These are phyloP conservation scores for Aquilaria malaccensis DNA, from an alignment of 345 rosid genomes.

Conservation along the genomic window DNA sequence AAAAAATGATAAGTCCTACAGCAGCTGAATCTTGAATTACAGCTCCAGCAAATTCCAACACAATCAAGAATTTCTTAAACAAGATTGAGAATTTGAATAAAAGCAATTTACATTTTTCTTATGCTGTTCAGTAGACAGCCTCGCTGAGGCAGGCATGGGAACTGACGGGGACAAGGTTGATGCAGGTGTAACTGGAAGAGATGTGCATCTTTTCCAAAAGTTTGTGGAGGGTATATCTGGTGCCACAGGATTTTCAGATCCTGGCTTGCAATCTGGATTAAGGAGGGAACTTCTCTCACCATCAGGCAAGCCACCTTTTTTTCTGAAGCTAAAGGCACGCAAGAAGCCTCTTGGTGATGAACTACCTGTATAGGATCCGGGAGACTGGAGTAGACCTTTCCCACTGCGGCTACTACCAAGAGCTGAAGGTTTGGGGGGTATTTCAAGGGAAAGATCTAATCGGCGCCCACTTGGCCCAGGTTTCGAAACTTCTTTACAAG, in stretches of 20 bases:
- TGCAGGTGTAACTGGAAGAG: constrained; percentile 71
- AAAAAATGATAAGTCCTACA: too few species aligned
- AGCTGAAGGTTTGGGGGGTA: constrained; percentile 55
- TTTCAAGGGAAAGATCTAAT: constrained; percentile 71
- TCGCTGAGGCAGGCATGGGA: constrained; percentile 49
- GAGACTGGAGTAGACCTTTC: constrained; percentile 49
- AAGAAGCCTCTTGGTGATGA: constrained; percentile 64
- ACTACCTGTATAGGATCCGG: constrained; percentile 37
- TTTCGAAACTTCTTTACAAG: constrained; percentile 30
- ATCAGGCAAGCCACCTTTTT: constrained; percentile 36
- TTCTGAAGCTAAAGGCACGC: constrained; percentile 67
- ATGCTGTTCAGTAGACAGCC: constrained; percentile 43
- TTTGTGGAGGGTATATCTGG: constrained; percentile 33
- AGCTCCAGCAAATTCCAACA: too few species aligned
- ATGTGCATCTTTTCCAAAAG: constrained; percentile 62
- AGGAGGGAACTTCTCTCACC: constrained; percentile 69
- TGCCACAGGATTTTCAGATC: constrained; percentile 38
- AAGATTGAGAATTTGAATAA: not conserved
- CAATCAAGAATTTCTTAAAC: too few species aligned
- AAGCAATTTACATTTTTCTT: constrained; percentile 39
- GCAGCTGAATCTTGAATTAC: too few species aligned
- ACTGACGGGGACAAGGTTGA: constrained; percentile 60
- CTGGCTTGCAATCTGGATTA: constrained; percentile 33
- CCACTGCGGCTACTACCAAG: constrained; percentile 38
- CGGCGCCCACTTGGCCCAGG: constrained; percentile 41